Evolutionary conservation across 176 grass and related monocot species (phyloP), one percentile per base, ranked within the genome.

Genomic region (Ensete glaucum): DNA sequence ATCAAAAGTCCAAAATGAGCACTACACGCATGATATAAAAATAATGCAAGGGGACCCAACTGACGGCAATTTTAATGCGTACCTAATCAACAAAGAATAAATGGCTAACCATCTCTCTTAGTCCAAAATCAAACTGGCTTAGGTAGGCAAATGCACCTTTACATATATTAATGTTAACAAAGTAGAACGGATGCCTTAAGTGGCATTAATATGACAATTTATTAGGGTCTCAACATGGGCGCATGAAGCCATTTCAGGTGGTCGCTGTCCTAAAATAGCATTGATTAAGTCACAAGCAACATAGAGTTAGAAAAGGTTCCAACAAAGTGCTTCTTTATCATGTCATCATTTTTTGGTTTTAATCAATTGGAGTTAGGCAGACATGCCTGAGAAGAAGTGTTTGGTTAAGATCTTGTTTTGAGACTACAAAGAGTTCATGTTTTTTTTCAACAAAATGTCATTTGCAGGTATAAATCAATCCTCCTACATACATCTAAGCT

Each of bases 221-320:
- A 75, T 20, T 34, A 58, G 57, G 8, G 12, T 54, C 11, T 34
- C 1, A 34, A 53, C 13, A 51, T 25, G 54, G 22, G 54, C 73
- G 54, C 73, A 20, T 75, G 73, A 75, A 19, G 73, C 54, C n/a
- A 75, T 25, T 59, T 24, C 9, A 34, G 16, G 54, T 75, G 73
- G 54, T 34, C 54, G 57, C 26, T 27, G 20, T 59, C 53, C 54
- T 11, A 75, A 75, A 20, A 21, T 75, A 75, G 54, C 26, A 62
- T 4, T 13, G 14, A 9, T 27, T 58, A 75, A n/a, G 22, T 29
- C 19, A 1, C 22, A 15, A 15, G 11, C 73, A 75, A 60, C 11
- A 12, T 16, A 60, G 73, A 54, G 11, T 54, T 54, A 54, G 53
- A 54, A 54, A 43, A 43, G 34, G 34, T 43, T 43, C 34, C 34